Evolutionary conservation across 2,329 filamentous ascomycete species (phyloP), one percentile per base, ranked within the genome.

Genomic region (Gnomoniopsis sp.): DNA sequence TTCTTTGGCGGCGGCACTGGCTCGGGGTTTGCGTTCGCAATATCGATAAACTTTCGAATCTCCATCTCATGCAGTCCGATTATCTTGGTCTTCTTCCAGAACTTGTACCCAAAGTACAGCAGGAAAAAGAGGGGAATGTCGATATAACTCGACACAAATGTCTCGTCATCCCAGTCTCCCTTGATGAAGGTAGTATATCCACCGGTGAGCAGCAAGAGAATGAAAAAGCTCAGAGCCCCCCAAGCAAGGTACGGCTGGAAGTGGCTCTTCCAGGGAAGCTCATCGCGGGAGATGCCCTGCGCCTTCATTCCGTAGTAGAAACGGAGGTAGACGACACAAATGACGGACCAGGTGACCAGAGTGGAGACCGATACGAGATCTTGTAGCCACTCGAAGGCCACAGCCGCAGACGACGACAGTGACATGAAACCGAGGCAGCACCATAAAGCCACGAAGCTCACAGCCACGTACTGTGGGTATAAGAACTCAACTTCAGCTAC

Each of bases 301-400:
- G 62, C 38, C 7, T 53, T 57, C 69, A 68, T 70, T 12, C 68
- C 69, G 21, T 53, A 55, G 3, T 67, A 66, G 21, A 70, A 62
- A 2, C 68, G 65, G 34, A 70, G 44, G 44, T 71, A 68, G 34
- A 68, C 68, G 26, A 69, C 58, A 8, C 68, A 68, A 26, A 71
- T 65, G 47, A 75, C 65, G 2, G 68, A 67, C 68, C 69, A 71
- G 6, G 68, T 66, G 22, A 71, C 60, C 51, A 68, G 69, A 0
- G 68, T 68, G 1, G 68, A 68, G 2, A 65, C 65, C 10, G 68
- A 68, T 3, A 66, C 66, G 43, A 70, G 69, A 41, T 63, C 66
- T 53, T 69, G 53, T 6, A 71, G 53, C 22, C 69, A 70, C 2
- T 61, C 48, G 58, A 57, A 57, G 53, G 55, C 58, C 8, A 48